phyloP scores from a whole-genome alignment of 805 yeast species.

The Ogataea nonfermentans region DNA sequence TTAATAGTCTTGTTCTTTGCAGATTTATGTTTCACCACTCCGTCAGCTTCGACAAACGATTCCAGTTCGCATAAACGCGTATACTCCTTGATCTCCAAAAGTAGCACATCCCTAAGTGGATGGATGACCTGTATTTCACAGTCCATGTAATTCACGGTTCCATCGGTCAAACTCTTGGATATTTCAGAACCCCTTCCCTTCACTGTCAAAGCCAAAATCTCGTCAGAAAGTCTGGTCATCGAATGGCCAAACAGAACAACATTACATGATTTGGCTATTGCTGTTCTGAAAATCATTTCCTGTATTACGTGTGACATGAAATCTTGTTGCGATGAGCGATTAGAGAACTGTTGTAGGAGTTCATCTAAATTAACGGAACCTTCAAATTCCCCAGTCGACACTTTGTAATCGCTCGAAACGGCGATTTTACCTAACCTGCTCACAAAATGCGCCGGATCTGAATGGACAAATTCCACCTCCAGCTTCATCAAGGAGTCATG shows the following conservation, averaged over 20 bases:
- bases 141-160: constrained; percentile 32
- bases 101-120: constrained; percentile 76
- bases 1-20: constrained; percentile 77
- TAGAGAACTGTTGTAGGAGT: constrained; percentile 40
- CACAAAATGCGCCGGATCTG: constrained; percentile 43
- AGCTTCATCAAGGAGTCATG: constrained; percentile 22
- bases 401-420: constrained; percentile 33
- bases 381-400: constrained; percentile 12
- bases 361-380: constrained; percentile 27
- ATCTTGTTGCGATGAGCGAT: constrained; percentile 68
- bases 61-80: constrained; percentile 41
- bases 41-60: constrained; percentile 26
- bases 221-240: constrained; percentile 81
- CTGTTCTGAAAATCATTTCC: constrained; percentile 47
- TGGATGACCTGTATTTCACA: constrained; percentile 47
- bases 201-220: constrained; percentile 73
- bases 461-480: constrained; percentile 39
- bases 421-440: constrained; percentile 33
- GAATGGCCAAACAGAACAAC: constrained; percentile 72
- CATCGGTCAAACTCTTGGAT: constrained; percentile 50
- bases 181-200: constrained; percentile 82
- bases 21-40: constrained; percentile 35
- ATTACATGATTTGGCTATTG: constrained; percentile 43
- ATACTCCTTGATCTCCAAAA: constrained; percentile 64
- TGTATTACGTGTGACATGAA: constrained; percentile 46